These are phyloP conservation scores for Fraxinus xanthoxyloides DNA, from an alignment of 305 asterid species.

Conservation along the genomic window DNA sequence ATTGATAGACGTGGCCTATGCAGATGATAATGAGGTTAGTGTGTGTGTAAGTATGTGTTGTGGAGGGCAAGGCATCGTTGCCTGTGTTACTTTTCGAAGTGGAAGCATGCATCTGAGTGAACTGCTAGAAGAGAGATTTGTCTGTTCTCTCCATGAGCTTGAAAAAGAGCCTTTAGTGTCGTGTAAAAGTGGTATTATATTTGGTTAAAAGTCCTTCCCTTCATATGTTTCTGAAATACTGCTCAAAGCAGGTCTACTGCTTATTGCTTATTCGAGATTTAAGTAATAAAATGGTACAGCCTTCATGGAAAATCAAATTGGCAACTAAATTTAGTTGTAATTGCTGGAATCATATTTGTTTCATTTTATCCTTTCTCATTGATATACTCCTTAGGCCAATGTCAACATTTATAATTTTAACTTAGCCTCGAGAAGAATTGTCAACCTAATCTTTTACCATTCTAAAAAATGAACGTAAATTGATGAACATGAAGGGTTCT, in stretches of 20 bases:
- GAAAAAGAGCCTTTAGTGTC: neutral
- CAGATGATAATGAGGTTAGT: slow-evolving; percentile 70
- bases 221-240: neutral
- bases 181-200: neutral
- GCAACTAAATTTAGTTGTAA: neutral
- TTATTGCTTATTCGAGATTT: neutral
- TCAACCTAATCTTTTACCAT: neutral
- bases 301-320: neutral
- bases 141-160: neutral
- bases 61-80: neutral
- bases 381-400: neutral
- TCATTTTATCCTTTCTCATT: neutral
- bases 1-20: slow-evolving; percentile 52
- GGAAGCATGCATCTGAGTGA: neutral
- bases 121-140: neutral
- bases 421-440: neutral
- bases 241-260: neutral
- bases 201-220: neutral
- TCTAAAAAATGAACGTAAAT: neutral
- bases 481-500: neutral
- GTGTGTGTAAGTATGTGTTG: slow-evolving; percentile 3
- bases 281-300: neutral
- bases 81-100: neutral
- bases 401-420: neutral
- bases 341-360: neutral